Conservation (phyloP, 2,329 filamentous ascomycete genomes). For the Alternaria gaisen region DNA sequence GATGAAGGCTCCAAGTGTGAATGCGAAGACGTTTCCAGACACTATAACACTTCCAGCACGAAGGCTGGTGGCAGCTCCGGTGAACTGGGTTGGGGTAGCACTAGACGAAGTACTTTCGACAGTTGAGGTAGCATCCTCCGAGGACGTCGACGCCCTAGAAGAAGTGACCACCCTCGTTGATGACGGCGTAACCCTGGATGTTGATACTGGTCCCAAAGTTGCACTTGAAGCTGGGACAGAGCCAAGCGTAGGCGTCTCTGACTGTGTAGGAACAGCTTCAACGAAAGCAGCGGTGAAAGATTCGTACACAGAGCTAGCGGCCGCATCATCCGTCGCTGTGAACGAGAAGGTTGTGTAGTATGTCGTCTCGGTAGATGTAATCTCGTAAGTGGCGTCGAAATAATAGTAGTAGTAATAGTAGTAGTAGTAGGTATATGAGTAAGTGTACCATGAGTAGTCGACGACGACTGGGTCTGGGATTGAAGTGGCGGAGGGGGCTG, state of each 20-base stretch:
- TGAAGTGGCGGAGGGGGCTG: not conserved
- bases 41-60: not conserved
- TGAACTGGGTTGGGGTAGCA: not conserved
- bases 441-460: constrained; percentile 2
- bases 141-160: not conserved
- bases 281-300: not conserved
- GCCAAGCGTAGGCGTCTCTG: constrained; percentile 5
- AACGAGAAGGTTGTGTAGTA: constrained; percentile 1
- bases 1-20: not conserved
- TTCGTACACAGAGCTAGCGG: not conserved
- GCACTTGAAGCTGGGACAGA: not conserved
- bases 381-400: not conserved
- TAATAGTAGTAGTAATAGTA: constrained; percentile 4
- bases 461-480: not conserved
- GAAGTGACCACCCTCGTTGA: not conserved
- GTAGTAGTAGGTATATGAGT: constrained; percentile 1
- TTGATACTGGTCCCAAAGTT: not conserved
- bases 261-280: not conserved
- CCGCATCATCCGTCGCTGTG: not conserved
- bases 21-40: not conserved
- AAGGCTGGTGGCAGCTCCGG: not conserved
- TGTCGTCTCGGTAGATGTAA: not conserved
- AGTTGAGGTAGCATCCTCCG: not conserved
- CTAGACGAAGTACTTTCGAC: not conserved
- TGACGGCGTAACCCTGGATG: not conserved